A percentile compares a stretch with the other conserved stretches of the same genome.
phyloP scores from a whole-genome alignment of 2,329 filamentous ascomycete genomes.

The Fonsecaea pedrosoi region DNA sequence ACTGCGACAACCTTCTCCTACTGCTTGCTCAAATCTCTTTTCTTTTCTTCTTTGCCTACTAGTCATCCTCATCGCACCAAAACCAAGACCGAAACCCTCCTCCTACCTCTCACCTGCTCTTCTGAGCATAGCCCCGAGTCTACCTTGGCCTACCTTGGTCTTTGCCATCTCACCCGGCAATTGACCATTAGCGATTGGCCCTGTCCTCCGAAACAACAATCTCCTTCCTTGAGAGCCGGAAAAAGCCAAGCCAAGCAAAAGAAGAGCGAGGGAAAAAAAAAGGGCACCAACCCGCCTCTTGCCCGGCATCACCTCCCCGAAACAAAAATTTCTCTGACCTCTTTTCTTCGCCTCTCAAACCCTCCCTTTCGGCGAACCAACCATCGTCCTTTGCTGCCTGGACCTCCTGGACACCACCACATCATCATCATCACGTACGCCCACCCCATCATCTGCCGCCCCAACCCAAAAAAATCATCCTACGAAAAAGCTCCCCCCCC shows the following conservation, averaged over 20 bases:
- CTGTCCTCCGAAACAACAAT: constrained; percentile 24
- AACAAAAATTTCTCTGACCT: constrained; percentile 20
- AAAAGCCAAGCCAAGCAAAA: constrained; percentile 10
- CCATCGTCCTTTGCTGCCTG: constrained; percentile 14
- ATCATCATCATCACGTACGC: constrained; percentile 23
- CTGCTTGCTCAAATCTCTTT: constrained; percentile 19
- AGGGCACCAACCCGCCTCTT: constrained; percentile 11
- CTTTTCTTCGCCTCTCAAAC: constrained; percentile 26
- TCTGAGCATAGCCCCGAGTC: constrained; percentile 1
- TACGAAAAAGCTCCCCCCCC: constrained; percentile 12
- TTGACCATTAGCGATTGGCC: constrained; percentile 9
- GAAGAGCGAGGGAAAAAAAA: constrained; percentile 4
- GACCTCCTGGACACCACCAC: constrained; percentile 4
- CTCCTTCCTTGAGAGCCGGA: constrained; percentile 11
- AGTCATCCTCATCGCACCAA: not conserved
- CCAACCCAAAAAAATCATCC: constrained; percentile 23
- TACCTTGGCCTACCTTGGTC: not conserved
- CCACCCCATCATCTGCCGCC: constrained; percentile 24
- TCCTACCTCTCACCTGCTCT: constrained; percentile 6
- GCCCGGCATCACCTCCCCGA: constrained; percentile 18
- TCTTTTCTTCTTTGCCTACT: constrained; percentile 19
- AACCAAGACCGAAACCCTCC: not conserved
- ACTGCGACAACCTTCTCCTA: not conserved
- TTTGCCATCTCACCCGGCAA: constrained; percentile 3
- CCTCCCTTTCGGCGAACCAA: constrained; percentile 25